Evolutionary conservation across 441 rosid genomes (phyloP).

Genomic region (Brassica balearica): DNA sequence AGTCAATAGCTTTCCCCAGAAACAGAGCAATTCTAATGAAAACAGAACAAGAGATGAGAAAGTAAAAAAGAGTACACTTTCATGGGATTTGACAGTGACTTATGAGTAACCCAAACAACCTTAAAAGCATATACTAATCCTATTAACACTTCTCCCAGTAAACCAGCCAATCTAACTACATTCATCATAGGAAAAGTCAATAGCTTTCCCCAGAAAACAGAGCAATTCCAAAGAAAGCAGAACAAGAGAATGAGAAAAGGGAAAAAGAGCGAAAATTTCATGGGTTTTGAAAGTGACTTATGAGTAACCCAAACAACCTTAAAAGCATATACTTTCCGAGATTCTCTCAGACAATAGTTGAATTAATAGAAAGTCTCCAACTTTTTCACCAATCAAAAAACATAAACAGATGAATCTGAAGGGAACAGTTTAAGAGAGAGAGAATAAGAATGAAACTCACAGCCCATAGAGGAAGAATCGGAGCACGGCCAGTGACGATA

Average conservation of each 20-base stretch:
- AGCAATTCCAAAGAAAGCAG: slow-evolving; percentile 14
- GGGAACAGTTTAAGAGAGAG: not conserved
- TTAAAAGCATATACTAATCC: slow-evolving; percentile 17
- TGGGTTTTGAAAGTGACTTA: slow-evolving; percentile 22
- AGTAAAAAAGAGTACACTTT: not conserved
- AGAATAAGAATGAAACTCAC: slow-evolving; percentile 55
- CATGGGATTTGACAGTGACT: slow-evolving; percentile 20
- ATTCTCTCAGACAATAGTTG: not conserved
- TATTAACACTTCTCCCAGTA: no score
- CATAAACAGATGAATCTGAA: slow-evolving; percentile 22
- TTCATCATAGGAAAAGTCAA: not conserved
- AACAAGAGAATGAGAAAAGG: not conserved
- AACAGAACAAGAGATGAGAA: slow-evolving; percentile 12
- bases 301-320: slow-evolving; percentile 22
- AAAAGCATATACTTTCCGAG: slow-evolving; percentile 22
- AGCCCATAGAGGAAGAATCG: slow-evolving; percentile 88
- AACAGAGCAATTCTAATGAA: slow-evolving; percentile 14
- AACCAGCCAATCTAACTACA: no score
- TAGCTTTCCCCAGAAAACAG: not conserved
- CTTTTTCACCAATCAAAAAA: not conserved
- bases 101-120: slow-evolving; percentile 22
- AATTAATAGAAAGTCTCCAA: slow-evolving; percentile 26
- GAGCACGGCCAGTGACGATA: slow-evolving; percentile 73
- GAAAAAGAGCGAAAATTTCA: not conserved
- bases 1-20: not conserved